A percentile compares a stretch with the other conserved stretches of the same genome.
Evolutionary conservation across 345 rosid species (phyloP).

Genomic region (Clarkia xantiana): DNA sequence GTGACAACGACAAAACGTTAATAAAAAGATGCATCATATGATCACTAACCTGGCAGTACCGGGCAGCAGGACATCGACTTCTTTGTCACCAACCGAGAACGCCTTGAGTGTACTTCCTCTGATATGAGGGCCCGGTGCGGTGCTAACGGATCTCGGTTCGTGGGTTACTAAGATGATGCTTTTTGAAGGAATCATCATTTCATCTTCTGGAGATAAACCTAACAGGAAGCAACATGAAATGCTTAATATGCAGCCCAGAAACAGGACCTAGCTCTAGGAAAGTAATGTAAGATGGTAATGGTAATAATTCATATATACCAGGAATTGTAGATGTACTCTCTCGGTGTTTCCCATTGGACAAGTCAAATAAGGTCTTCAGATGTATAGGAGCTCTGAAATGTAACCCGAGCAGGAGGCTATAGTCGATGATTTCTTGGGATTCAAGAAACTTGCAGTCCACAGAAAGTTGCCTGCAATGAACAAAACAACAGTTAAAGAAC

Average conservation of each 20-base stretch:
- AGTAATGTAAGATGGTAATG: no score
- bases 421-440: conserved; percentile 74
- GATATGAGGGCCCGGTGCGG: conserved; percentile 73
- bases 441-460: conserved; percentile 63
- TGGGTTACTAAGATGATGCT: conserved; percentile 59
- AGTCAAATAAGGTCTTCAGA: conserved; percentile 43
- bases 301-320: background rate
- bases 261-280: no score
- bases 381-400: conserved; percentile 81
- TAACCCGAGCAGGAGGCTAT: conserved; percentile 72
- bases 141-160: conserved; percentile 56
- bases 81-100: conserved; percentile 55
- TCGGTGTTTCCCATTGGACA: conserved; percentile 26
- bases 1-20: no score
- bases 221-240: conserved; percentile 4
- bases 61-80: conserved; percentile 75
- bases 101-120: conserved; percentile 70
- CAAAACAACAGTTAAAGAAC: conserved; percentile 2
- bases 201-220: conserved; percentile 33
- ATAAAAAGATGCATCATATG: no score
- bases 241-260: no score
- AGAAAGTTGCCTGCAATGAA: conserved; percentile 48
- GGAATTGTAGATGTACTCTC: conserved; percentile 18
- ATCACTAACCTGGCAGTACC: conserved; percentile 54
- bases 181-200: conserved; percentile 44